Conservation (phyloP, 2,329 filamentous ascomycete genomes). For the Beauveria medogensis region DNA sequence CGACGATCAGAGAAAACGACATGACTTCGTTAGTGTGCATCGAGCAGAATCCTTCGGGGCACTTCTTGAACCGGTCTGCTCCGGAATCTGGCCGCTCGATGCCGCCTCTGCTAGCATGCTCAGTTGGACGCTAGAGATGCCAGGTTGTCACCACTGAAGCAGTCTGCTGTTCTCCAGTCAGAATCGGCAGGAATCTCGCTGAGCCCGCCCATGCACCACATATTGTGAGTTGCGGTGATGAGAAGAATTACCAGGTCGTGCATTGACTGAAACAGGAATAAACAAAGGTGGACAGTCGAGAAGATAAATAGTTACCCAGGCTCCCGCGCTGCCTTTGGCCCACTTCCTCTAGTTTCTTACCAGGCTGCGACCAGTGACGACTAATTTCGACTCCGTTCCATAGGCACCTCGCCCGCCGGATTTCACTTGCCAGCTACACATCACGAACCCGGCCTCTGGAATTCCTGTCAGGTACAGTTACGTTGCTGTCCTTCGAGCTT, state of each 20-base stretch:
- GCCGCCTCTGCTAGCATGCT: background rate
- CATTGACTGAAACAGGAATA: background rate
- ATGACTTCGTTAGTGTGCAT: background rate
- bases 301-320: conserved; percentile 2
- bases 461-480: background rate
- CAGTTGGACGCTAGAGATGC: background rate
- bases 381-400: conserved; percentile 12
- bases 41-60: background rate
- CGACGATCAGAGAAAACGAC: background rate
- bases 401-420: background rate
- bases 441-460: background rate
- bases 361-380: conserved; percentile 10
- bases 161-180: background rate
- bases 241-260: background rate
- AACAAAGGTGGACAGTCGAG: background rate
- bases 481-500: background rate
- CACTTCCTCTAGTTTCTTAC: conserved; percentile 2
- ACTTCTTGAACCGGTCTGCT: background rate
- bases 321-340: conserved; percentile 1
- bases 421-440: conserved; percentile 1
- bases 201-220: background rate
- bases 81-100: background rate
- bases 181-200: background rate
- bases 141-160: background rate
- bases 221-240: background rate